These are phyloP conservation scores for Hyaloscypha variabilis DNA, from an alignment of 495 filamentous ascomycete species.

Conservation along the genomic window DNA sequence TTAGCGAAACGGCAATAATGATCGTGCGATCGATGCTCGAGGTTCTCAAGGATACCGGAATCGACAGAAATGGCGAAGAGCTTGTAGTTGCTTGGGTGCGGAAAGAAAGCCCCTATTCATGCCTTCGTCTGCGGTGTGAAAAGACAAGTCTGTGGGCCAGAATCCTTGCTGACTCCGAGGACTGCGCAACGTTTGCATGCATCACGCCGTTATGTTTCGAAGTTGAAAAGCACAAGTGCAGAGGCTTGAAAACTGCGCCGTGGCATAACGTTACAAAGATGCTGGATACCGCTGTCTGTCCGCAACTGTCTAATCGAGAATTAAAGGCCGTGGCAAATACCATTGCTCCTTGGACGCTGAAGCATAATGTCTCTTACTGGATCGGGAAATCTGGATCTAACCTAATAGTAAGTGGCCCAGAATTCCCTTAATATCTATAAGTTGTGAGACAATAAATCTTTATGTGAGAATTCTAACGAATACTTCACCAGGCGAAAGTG, in stretches of 20 bases:
- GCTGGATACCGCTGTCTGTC: slow-evolving; percentile 2
- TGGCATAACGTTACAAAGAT: slow-evolving; percentile 4
- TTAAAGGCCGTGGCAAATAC: too few relatives aligned
- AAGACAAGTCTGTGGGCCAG: slow-evolving; percentile 15
- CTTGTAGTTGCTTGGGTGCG: slow-evolving; percentile 6
- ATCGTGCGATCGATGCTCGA: neutral
- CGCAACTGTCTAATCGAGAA: too few relatives aligned
- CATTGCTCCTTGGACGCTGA: too few relatives aligned
- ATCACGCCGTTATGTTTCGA: slow-evolving; percentile 5
- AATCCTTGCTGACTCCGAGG: slow-evolving; percentile 12
- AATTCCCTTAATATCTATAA: too few relatives aligned
- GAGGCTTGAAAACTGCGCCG: neutral
- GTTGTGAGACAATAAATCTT: too few relatives aligned
- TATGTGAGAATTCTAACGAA: too few relatives aligned
- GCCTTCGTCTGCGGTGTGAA: slow-evolving; percentile 14
- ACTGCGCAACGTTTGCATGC: slow-evolving; percentile 17
- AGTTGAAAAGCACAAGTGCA: neutral
- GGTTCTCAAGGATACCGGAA: slow-evolving; percentile 12
- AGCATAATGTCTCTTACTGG: too few relatives aligned
- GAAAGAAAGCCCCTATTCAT: neutral
- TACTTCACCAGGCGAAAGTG: too few relatives aligned
- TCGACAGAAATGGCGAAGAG: slow-evolving; percentile 4
- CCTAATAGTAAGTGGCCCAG: too few relatives aligned
- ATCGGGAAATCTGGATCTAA: too few relatives aligned
- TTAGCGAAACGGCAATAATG: neutral